Evolutionary conservation across 768 basidiomycete genomes (phyloP), one percentile per base, ranked within the genome.

Genomic region (Trametes meyenii): DNA sequence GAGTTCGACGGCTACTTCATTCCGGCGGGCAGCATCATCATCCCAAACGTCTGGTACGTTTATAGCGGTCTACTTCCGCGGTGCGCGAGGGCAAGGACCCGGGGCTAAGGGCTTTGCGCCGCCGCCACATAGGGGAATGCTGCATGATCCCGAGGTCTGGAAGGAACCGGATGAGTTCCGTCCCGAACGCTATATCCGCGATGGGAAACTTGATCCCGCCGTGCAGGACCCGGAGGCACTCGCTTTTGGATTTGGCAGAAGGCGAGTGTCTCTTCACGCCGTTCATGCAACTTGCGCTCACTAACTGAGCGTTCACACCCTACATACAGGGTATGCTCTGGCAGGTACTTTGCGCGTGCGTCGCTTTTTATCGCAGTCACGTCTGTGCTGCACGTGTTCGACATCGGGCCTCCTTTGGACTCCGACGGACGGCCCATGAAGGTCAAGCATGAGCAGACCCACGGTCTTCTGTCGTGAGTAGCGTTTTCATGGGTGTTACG

Each of bases 111-210:
- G 50, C 5, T 42, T 49, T 2, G 66, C 63, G 58, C 53, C 65
- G n/a, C n/a, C n/a, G n/a, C n/a, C n/a, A n/a, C n/a, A n/a, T 38
- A 43, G 58, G 58, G 50, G 17, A 17, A 53, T 69, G n/a, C 23
- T 62, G 49, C 65, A 67, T 72, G 97, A 99, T 74, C 83, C 89
- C 24, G 78, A 80, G 38, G 84, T 94, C 39, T 99, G 91, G 79
- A 89, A 92, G 23, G 84, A 94, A 36, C 96, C 96, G 12, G 91
- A 94, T 33, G 71, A 73, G 45, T 88, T 98, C 74, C 62, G 78
- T 11, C 97, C 97, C 6, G 96, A 98, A 70, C 88, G 97, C 56
- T 99, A 59, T 52, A 39, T 65, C 4, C 17, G 21, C 45, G 51
- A 59, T 14, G 57, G 58, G 12, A 35, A 94, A 93, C 79, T 98